Percentiles rank a stretch among this genome's conserved stretches.
phyloP scores from a whole-genome alignment of 306 rosid species.

The Ceratonia siliqua region DNA sequence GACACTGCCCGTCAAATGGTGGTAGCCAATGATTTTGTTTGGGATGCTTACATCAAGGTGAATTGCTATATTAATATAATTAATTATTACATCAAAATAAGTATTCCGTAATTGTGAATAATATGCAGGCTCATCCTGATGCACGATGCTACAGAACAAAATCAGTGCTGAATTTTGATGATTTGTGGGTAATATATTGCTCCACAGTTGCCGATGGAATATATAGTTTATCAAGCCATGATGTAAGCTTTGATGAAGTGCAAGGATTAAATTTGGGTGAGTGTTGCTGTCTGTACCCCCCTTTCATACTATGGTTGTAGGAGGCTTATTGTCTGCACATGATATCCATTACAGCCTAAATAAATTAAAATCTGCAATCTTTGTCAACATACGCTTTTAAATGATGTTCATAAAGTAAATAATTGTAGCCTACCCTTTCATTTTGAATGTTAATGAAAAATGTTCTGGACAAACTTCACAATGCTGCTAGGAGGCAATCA shows the following conservation, averaged over 20 bases:
- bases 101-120: neutral
- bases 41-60: conserved; percentile 72
- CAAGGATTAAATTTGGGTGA: conserved; percentile 52
- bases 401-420: neutral
- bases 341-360: neutral
- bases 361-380: neutral
- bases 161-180: conserved; percentile 59
- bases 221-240: conserved; percentile 86
- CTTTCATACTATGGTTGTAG: neutral
- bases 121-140: conserved; percentile 62
- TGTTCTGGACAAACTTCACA: neutral
- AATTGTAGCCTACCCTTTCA: neutral
- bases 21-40: conserved; percentile 60
- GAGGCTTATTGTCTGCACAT: neutral
- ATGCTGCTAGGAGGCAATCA: neutral
- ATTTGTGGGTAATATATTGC: conserved; percentile 66
- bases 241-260: conserved; percentile 51
- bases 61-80: neutral
- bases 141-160: conserved; percentile 62
- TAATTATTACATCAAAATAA: neutral
- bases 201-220: conserved; percentile 77
- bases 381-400: neutral
- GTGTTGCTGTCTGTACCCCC: conserved; percentile 10
- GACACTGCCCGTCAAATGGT: conserved; percentile 70
- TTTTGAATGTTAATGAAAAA: neutral